phyloP scores from a whole-genome alignment of 2,329 filamentous ascomycete genomes.

The Fusarium dimerum region DNA sequence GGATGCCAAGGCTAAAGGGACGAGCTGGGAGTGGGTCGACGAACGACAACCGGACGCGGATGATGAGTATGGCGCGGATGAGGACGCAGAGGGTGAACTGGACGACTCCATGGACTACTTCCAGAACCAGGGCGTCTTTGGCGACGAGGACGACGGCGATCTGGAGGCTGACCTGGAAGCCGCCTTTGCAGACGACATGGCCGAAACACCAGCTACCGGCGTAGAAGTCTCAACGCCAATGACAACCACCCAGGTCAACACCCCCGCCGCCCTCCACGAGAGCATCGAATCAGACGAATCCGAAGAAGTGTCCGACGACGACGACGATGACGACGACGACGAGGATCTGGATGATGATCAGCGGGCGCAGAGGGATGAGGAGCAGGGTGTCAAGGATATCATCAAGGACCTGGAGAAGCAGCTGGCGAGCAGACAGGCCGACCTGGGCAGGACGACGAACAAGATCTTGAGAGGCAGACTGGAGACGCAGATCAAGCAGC shows the following conservation, averaged over 20 bases:
- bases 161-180: constrained; percentile 58
- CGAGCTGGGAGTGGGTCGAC: constrained; percentile 67
- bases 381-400: constrained; percentile 57
- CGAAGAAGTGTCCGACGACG: constrained; percentile 43
- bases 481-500: constrained; percentile 50
- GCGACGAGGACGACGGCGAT: constrained; percentile 45
- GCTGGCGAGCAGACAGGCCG: constrained; percentile 46
- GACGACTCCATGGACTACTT: constrained; percentile 46
- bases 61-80: constrained; percentile 48
- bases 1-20: constrained; percentile 63
- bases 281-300: constrained; percentile 45
- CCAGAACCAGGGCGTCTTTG: constrained; percentile 31
- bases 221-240: constrained; percentile 48
- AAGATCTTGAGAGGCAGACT: constrained; percentile 53
- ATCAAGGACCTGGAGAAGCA: constrained; percentile 54
- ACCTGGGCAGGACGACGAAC: constrained; percentile 46
- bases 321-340: constrained; percentile 54
- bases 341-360: constrained; percentile 58
- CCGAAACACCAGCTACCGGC: constrained; percentile 45
- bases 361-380: constrained; percentile 49
- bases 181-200: constrained; percentile 46
- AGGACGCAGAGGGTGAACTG: constrained; percentile 51
- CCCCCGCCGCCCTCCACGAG: constrained; percentile 47
- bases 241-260: constrained; percentile 43
- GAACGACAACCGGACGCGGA: constrained; percentile 44